Conservation (phyloP, 2,329 filamentous ascomycete genomes). For the Pyricularia sp. region DNA sequence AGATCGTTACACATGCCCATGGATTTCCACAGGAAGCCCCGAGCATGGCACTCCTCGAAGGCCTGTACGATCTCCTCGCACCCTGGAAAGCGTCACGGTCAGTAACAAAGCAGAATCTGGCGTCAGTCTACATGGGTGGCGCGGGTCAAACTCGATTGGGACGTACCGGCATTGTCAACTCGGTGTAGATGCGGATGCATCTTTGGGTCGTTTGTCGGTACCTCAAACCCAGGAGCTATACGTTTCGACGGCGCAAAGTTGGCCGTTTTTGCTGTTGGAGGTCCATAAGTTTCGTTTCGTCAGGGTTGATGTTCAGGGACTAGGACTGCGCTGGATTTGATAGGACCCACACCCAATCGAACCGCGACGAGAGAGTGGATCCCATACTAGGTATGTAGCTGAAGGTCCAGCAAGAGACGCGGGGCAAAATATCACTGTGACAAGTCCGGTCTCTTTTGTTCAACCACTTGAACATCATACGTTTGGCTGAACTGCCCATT, state of each 20-base stretch:
- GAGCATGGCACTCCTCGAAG: slow-evolving; percentile 90
- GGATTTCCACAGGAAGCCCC: slow-evolving; percentile 86
- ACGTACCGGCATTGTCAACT: slow-evolving; percentile 74
- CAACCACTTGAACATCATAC: not conserved
- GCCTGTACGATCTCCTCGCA: slow-evolving; percentile 91
- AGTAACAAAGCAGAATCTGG: not conserved
- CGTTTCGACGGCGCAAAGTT: not conserved
- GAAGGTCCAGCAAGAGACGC: not conserved
- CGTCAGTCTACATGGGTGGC: not conserved
- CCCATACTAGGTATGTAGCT: too few relatives aligned
- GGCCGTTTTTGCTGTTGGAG: not conserved
- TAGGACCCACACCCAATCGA: not conserved
- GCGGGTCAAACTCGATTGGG: not conserved
- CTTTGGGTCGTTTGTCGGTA: slow-evolving; percentile 16
- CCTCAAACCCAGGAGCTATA: not conserved
- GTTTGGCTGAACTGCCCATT: not conserved
- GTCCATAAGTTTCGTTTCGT: not conserved
- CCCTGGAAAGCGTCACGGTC: slow-evolving; percentile 38
- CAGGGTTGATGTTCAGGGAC: not conserved
- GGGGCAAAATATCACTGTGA: not conserved
- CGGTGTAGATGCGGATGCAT: slow-evolving; percentile 99
- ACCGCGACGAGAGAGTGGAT: not conserved
- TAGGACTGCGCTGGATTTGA: not conserved
- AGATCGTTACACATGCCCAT: slow-evolving; percentile 82
- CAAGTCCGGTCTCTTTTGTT: not conserved